Base-by-base conservation (phyloP, 257 asterid genomes). In the Verbena officinalis region DNA sequence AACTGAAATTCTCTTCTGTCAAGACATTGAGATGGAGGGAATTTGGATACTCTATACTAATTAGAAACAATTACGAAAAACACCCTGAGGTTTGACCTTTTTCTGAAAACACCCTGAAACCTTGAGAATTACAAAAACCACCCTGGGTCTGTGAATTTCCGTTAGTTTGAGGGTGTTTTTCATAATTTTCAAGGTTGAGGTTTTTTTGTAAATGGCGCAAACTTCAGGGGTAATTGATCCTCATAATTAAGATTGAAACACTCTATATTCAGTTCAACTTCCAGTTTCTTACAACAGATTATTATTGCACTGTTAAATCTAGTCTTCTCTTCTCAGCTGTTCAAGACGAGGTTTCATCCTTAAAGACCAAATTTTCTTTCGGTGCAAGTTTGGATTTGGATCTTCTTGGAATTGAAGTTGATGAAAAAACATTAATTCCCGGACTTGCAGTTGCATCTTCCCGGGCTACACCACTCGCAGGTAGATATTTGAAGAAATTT, bases 381-480 rank as follows among this genome's bases (percentile, higher is more conserved):
- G 97, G 97, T 34, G 87, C 97, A 19, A 81, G 82, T 59, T 71
- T 90, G 63, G 98, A 93, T 76, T 86, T 89, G 84, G 97, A 89
- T 73, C 98, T 93, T 59, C 58, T 93, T 67, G 97, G 98, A 39
- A 90, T 93, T 53, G 97, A 93, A 81, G 83, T 87, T 5, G 83
- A 67, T 40, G 97, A 84, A 1, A 69, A 78, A 34, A 84, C 91
- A 12, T 77, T 93, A 71, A 83, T 93, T 70, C 97, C 98, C 13
- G 97, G 98, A 57, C 88, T 89, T 34, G 86, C 98, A 12, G 98
- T 93, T 69, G 84, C 97, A 62, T 64, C 97, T 54, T 93, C 97
- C 7, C 87, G 96, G 44, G 96, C 98, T 50, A 66, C 70, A 65
- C 90, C 98, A 57, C 76, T 90, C 56, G 98, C 98, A 79, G 97